phyloP scores from a whole-genome alignment of 495 filamentous ascomycete species.

The Rhizodiscina lignyota region DNA sequence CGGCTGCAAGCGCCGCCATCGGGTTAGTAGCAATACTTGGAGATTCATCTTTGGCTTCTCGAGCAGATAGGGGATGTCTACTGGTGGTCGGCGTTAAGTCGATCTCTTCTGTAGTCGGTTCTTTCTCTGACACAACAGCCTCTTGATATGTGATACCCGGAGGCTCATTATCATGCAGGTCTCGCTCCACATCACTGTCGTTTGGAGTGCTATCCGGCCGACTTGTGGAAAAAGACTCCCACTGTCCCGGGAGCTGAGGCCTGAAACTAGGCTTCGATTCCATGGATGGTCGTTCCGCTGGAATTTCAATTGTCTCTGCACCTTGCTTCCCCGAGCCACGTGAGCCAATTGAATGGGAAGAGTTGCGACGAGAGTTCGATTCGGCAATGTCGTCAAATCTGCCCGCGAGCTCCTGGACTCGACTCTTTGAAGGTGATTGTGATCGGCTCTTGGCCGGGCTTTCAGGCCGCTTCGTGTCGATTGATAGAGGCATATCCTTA shows the following conservation, averaged over 20 bases:
- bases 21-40: constrained; percentile 8
- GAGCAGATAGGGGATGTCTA: constrained; percentile 8
- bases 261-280: constrained; percentile 24
- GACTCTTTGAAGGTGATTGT: constrained; percentile 24
- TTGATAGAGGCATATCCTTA: too few species aligned
- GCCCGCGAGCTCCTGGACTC: constrained; percentile 32
- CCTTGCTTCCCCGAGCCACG: too few species aligned
- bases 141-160: constrained; percentile 1
- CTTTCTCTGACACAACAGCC: too few species aligned
- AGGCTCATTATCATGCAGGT: neutral
- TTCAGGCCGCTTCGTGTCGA: too few species aligned
- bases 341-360: too few species aligned
- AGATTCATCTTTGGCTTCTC: constrained; percentile 1
- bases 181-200: neutral
- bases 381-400: constrained; percentile 25
- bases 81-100: constrained; percentile 21
- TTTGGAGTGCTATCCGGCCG: constrained; percentile 15
- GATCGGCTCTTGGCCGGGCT: constrained; percentile 11
- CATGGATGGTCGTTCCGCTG: constrained; percentile 6
- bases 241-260: constrained; percentile 46
- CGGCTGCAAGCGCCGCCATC: constrained; percentile 12
- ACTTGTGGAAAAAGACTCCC: constrained; percentile 41
- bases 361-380: constrained; percentile 21
- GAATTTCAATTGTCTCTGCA: too few species aligned
- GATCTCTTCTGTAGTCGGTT: too few species aligned